These are phyloP conservation scores for Botrytis porri DNA, from an alignment of 2,329 filamentous ascomycete species.

Conservation along the genomic window DNA sequence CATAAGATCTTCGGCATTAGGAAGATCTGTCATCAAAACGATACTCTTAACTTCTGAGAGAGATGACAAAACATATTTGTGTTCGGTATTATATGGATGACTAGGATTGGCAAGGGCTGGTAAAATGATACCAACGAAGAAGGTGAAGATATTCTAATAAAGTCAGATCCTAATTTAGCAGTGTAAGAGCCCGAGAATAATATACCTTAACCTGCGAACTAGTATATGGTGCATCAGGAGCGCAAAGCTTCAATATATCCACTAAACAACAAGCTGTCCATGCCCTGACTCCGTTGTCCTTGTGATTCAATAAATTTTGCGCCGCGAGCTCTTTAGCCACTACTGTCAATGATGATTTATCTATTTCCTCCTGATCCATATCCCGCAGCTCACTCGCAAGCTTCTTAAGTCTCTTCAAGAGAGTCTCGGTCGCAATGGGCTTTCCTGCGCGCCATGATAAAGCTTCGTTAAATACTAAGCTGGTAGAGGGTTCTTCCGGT, in stretches of 20 bases:
- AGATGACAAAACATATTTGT: constrained; percentile 86
- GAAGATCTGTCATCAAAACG: constrained; percentile 82
- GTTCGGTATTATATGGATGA: constrained; percentile 88
- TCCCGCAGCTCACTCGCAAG: constrained; percentile 80
- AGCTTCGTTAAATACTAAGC: constrained; percentile 77
- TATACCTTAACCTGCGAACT: constrained; percentile 82
- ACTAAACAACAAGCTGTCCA: constrained; percentile 87
- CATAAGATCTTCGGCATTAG: constrained; percentile 75
- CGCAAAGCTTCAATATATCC: constrained; percentile 88
- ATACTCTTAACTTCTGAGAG: constrained; percentile 93
- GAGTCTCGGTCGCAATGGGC: constrained; percentile 77
- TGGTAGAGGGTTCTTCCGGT: constrained; percentile 39
- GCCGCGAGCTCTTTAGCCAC: constrained; percentile 83
- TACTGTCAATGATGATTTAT: constrained; percentile 76
- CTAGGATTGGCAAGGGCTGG: constrained; percentile 82
- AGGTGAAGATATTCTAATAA: constrained; percentile 80
- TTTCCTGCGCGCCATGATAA: constrained; percentile 91
- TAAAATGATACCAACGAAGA: constrained; percentile 80
- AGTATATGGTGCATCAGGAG: constrained; percentile 92
- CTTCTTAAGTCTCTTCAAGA: constrained; percentile 75
- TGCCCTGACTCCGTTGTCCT: constrained; percentile 89
- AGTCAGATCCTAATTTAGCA: not conserved
- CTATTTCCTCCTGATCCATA: constrained; percentile 82
- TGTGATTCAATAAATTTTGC: constrained; percentile 80
- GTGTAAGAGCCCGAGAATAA: not conserved